Evolutionary conservation across 2,329 filamentous ascomycete species (phyloP).

Genomic region (Metarhizium humberi): DNA sequence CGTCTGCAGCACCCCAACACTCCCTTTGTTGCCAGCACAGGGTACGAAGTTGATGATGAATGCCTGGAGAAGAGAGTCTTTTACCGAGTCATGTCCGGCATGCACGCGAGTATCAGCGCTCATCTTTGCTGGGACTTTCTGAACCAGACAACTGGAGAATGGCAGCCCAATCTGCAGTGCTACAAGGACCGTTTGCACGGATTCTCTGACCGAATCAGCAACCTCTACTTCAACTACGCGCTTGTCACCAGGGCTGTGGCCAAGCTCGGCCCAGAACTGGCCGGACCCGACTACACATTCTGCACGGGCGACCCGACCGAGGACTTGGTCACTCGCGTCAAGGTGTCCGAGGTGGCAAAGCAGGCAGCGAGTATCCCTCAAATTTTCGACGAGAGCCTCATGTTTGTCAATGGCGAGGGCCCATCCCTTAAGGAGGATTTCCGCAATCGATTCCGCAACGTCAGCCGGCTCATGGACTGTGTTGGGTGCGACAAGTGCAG

Average conservation of each 20-base stretch:
- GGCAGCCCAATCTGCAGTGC: conserved; percentile 84
- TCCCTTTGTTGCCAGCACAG: conserved; percentile 52
- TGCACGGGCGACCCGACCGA: conserved; percentile 78
- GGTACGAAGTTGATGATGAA: conserved; percentile 75
- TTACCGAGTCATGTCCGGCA: conserved; percentile 87
- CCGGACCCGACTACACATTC: conserved; percentile 66
- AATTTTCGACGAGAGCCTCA: conserved; percentile 90
- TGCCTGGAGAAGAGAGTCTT: conserved; percentile 99
- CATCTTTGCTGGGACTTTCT: conserved; percentile 95
- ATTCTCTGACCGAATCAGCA: conserved; percentile 85
- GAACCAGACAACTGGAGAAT: conserved; percentile 88
- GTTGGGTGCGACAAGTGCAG: conserved; percentile 98
- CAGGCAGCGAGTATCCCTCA: conserved; percentile 59
- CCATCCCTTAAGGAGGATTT: conserved; percentile 91
- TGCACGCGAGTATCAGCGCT: conserved; percentile 96
- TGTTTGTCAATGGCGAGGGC: conserved; percentile 77
- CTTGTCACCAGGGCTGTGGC: conserved; percentile 85
- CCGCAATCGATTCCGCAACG: conserved; percentile 91
- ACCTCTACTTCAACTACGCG: conserved; percentile 98
- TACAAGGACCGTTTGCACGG: conserved; percentile 79
- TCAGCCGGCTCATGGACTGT: conserved; percentile 95
- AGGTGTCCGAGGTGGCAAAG: conserved; percentile 68
- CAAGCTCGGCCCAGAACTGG: conserved; percentile 76
- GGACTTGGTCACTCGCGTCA: conserved; percentile 69
- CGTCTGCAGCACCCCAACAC: conserved; percentile 36